Percentiles rank a stretch among this genome's conserved stretches.
Conservation (phyloP, 164 flowering plant genomes). For the Umbilicus rupestris region DNA sequence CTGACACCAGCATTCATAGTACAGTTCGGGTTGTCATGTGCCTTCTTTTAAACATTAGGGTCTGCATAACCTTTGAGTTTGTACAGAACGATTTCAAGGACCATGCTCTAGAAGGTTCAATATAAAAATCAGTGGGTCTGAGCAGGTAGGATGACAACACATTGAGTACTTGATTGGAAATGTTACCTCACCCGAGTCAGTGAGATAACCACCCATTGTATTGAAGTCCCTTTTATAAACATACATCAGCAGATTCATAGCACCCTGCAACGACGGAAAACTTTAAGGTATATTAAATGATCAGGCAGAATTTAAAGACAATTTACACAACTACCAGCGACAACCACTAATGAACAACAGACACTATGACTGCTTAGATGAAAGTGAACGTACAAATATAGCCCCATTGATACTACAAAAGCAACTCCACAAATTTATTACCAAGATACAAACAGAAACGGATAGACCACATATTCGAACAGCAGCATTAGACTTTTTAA, state of each 20-base stretch:
- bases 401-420: too few species aligned
- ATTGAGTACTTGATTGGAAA: background rate
- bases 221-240: slow-evolving; percentile 79
- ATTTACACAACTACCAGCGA: too few species aligned
- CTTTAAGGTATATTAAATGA: background rate
- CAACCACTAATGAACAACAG: too few species aligned
- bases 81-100: background rate
- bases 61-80: background rate
- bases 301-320: background rate
- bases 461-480: background rate
- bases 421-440: too few species aligned
- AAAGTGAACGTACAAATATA: too few species aligned
- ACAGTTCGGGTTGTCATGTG: background rate
- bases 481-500: background rate
- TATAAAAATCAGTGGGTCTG: background rate
- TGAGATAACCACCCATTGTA: slow-evolving; percentile 94
- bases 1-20: background rate
- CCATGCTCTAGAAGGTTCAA: background rate
- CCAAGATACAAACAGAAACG: too few species aligned
- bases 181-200: slow-evolving; percentile 90
- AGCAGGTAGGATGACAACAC: background rate
- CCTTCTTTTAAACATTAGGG: background rate
- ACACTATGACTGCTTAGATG: background rate
- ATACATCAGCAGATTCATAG: slow-evolving; percentile 74
- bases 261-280: slow-evolving; percentile 51